Conservation (phyloP, 768 basidiomycete species). For the Clavaria fumosa region DNA sequence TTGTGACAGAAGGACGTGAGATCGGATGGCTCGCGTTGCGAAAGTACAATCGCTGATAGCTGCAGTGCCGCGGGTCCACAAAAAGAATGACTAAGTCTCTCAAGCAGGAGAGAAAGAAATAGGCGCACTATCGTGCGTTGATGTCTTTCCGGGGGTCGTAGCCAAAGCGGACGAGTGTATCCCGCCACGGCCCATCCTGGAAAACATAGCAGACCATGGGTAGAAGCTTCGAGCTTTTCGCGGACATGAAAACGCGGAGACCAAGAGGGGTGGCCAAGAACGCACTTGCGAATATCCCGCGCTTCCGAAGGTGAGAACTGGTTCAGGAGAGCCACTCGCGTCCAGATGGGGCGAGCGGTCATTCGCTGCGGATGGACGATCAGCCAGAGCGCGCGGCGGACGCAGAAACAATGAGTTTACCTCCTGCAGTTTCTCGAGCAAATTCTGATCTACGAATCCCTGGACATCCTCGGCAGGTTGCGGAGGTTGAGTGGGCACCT, state of each 20-base stretch:
- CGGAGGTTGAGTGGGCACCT: slow-evolving; percentile 58
- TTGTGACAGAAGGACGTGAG: slow-evolving; percentile 58
- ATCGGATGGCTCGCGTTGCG: slow-evolving; percentile 77
- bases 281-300: slow-evolving; percentile 64
- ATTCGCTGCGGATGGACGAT: slow-evolving; percentile 38
- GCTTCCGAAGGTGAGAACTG: slow-evolving; percentile 57
- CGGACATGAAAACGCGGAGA: background rate
- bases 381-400: background rate
- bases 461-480: slow-evolving; percentile 45
- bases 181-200: slow-evolving; percentile 88
- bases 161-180: slow-evolving; percentile 70
- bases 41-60: slow-evolving; percentile 88
- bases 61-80: slow-evolving; percentile 17
- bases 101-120: background rate
- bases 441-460: slow-evolving; percentile 33
- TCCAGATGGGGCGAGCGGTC: slow-evolving; percentile 72
- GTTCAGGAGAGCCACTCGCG: slow-evolving; percentile 70
- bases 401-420: slow-evolving; percentile 19
- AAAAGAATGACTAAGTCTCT: slow-evolving; percentile 2
- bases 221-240: slow-evolving; percentile 62
- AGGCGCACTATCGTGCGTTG: slow-evolving; percentile 61
- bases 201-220: slow-evolving; percentile 80
- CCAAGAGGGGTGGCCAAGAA: slow-evolving; percentile 3
- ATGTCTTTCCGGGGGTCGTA: slow-evolving; percentile 79
- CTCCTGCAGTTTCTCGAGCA: slow-evolving; percentile 39